Base-by-base conservation (phyloP, 768 basidiomycete genomes). In the Boletus fagicola region DNA sequence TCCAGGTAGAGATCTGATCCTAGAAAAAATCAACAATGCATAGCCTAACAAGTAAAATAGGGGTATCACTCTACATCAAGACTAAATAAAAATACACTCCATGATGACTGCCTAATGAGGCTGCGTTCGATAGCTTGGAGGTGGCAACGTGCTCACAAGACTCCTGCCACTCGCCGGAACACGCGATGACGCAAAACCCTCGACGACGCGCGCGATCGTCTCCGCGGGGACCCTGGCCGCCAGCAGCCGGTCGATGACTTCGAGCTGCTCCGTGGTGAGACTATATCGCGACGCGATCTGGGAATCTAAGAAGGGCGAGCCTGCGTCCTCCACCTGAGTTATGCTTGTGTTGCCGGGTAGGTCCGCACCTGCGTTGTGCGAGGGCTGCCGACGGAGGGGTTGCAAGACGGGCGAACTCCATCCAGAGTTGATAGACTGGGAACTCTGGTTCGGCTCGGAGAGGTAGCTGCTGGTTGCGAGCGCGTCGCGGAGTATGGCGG, bases 121-220 rank as follows among this genome's bases (percentile, higher is more conserved):
- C 24, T 46, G 60, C 5, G 59, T 61, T 43, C 57, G 62, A 33
- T 68, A 68, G 28, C 67, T 68, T 11, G 66, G 66, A 8, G 63
- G 67, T 1, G 55, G 62, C 20, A 47, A 38, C n/a, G 18, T 42
- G 20, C 67, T 58, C 6, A 18, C 18, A 18, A 51, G 6, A n/a
- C 61, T 60, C 46, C 16, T 33, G 26, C 31, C 53, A 13, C n/a
- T 22, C 10, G 16, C 33, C 7, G 42, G n/a, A 1, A 40, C n/a
- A 3, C 39, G 39, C 8, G 54, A 30, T 5, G 45, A 24, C 39
- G 44, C 22, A 3, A 58, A 59, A 18, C 49, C 57, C 24, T 62
- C 62, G 6, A 66, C 38, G 36, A 68, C 54, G 7, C 58, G 63
- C 13, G 47, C 7, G 18, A 68, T 55, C 24, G 59, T 60, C n/a